Percentiles rank a stretch among this genome's conserved stretches.
Evolutionary conservation across 2,329 filamentous ascomycete genomes (phyloP).

Genomic region (Xylariaceae sp.): DNA sequence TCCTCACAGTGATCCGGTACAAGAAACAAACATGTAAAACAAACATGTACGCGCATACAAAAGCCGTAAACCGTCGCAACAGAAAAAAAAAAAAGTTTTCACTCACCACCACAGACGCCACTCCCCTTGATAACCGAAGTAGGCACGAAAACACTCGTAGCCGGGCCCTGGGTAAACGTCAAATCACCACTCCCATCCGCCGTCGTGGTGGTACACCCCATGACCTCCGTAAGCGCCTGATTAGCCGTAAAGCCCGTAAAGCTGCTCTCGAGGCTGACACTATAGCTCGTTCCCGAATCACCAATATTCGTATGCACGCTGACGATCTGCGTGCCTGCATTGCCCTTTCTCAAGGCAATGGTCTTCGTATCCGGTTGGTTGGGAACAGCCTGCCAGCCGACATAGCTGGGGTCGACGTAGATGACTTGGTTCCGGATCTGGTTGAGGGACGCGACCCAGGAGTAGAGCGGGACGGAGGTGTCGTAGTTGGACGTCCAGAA

Average conservation of each 20-base stretch:
- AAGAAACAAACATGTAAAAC: too few species aligned
- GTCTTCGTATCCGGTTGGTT: constrained; percentile 38
- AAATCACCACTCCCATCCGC: constrained; percentile 41
- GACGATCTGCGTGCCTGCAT: constrained; percentile 28
- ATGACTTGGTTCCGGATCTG: constrained; percentile 42
- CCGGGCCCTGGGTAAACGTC: constrained; percentile 36
- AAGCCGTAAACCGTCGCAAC: neutral
- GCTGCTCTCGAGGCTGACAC: constrained; percentile 32
- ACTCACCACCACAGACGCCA: constrained; percentile 16
- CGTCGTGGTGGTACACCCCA: constrained; percentile 41
- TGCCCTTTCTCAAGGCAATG: constrained; percentile 46
- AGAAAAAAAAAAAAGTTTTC: constrained; percentile 1
- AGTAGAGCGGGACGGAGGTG: constrained; percentile 38
- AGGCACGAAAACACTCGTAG: constrained; percentile 41
- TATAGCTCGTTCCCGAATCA: constrained; percentile 28
- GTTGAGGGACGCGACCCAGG: constrained; percentile 45
- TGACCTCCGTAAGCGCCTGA: constrained; percentile 37
- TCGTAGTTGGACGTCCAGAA: constrained; percentile 46
- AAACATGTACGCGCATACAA: too few species aligned
- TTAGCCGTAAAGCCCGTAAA: constrained; percentile 36
- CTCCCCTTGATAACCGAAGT: constrained; percentile 9
- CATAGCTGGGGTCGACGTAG: constrained; percentile 36
- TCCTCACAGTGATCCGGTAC: too few species aligned
- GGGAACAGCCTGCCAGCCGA: constrained; percentile 36
- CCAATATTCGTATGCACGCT: constrained; percentile 40